phyloP scores from a whole-genome alignment of 2,329 filamentous ascomycete species.

The Apiospora sp. region DNA sequence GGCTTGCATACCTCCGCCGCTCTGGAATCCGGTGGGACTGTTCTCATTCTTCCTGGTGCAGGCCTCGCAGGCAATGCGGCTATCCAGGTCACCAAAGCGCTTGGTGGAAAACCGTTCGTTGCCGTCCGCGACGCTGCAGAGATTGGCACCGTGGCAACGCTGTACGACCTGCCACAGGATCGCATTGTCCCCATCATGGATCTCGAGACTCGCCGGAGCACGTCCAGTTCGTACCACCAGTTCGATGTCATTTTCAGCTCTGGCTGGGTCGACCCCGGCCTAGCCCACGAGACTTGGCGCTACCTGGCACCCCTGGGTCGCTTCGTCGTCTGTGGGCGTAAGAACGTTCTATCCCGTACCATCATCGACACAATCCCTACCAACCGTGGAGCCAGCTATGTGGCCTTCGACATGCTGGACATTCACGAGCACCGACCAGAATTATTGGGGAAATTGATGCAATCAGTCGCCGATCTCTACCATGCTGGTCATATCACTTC shows the following conservation, averaged over 20 bases:
- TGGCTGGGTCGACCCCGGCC: too few species aligned
- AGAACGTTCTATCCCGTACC: conserved; percentile 34
- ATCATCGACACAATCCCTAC: conserved; percentile 35
- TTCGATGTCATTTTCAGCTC: too few species aligned
- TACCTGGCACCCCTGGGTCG: conserved; percentile 22
- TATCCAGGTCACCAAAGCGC: conserved; percentile 31
- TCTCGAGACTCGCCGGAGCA: too few species aligned
- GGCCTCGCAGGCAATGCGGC: conserved; percentile 35
- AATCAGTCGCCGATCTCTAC: conserved; percentile 20
- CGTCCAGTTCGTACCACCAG: too few species aligned
- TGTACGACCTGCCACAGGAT: too few species aligned
- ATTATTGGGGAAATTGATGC: conserved; percentile 28
- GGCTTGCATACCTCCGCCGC: conserved; percentile 29
- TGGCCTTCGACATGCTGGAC: conserved; percentile 37
- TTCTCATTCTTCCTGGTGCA: conserved; percentile 35
- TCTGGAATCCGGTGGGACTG: conserved; percentile 33
- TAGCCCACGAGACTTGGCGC: too few species aligned
- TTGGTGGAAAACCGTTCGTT: conserved; percentile 33
- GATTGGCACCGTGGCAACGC: too few species aligned
- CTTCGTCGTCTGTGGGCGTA: conserved; percentile 34
- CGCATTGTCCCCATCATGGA: too few species aligned
- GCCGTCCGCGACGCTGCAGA: conserved; percentile 26
- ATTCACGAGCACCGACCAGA: too few species aligned
- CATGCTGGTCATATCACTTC: too few species aligned
- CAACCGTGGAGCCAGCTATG: conserved; percentile 36